Evolutionary conservation across 768 basidiomycete genomes (phyloP).

Genomic region (Mycena rosella): DNA sequence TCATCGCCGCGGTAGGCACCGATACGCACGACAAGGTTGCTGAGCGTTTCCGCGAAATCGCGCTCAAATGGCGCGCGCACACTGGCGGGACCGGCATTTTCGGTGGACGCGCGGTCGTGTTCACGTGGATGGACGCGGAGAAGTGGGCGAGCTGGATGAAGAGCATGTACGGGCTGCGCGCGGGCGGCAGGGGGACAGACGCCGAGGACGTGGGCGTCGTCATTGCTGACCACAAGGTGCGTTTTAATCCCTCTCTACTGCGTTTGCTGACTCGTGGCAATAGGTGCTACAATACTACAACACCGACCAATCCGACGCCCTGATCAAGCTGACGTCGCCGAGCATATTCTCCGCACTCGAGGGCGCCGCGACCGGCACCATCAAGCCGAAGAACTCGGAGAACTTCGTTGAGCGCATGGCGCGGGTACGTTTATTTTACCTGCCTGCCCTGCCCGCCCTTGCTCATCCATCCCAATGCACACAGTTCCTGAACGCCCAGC

Average conservation of each 20-base stretch:
- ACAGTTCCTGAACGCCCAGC: slow-evolving; percentile 58
- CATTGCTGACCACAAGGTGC: slow-evolving; percentile 85
- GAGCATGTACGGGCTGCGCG: slow-evolving; percentile 84
- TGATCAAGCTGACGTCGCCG: slow-evolving; percentile 65
- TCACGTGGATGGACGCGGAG: slow-evolving; percentile 90
- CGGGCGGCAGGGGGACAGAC: slow-evolving; percentile 38
- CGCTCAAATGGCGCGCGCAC: slow-evolving; percentile 68
- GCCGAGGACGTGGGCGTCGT: slow-evolving; percentile 65
- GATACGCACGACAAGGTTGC: slow-evolving; percentile 56
- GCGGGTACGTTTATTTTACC: slow-evolving; percentile 57
- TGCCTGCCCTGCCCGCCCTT: background rate
- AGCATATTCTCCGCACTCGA: slow-evolving; percentile 80
- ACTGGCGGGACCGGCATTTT: slow-evolving; percentile 55
- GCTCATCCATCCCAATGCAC: slow-evolving; percentile 5
- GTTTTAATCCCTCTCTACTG: slow-evolving; percentile 38
- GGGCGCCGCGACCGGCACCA: slow-evolving; percentile 65
- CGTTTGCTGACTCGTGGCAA: background rate
- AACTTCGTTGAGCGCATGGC: slow-evolving; percentile 76
- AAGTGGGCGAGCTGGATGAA: slow-evolving; percentile 92
- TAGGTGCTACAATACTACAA: slow-evolving; percentile 86
- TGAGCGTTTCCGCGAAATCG: slow-evolving; percentile 64
- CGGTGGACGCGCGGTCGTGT: slow-evolving; percentile 74
- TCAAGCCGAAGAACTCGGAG: slow-evolving; percentile 74
- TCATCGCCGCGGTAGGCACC: slow-evolving; percentile 70
- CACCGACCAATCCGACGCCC: slow-evolving; percentile 65